Evolutionary conservation across 169 alveolate genomes (phyloP), one percentile per base, ranked within the genome.

Genomic region (Sarcocystis neurona): DNA sequence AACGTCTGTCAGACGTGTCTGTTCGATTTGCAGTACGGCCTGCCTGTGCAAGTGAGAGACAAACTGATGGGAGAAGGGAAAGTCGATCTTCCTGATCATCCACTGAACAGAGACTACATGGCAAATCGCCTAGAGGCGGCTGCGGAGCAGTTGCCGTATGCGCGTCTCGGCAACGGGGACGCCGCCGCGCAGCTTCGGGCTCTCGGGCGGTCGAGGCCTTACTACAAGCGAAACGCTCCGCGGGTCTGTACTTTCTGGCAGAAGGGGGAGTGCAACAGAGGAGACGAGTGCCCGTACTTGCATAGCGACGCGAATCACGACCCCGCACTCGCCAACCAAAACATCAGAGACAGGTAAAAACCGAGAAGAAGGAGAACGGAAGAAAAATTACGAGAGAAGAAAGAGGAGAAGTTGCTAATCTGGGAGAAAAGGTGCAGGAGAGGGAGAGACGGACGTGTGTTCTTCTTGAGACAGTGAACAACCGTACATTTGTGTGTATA

Each of bases 1-100:
- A 98, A 99, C 94, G 99, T 98, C 43, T 99, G 99, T 92, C 99
- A 99, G 93, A 96, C 99, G 46, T 99, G 99, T 72, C 92, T 98
- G 47, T 97, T 97, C 91, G 99, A 99, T 92, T 93, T 99, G 41
- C 98, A 99, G 92, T 98, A 97, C 94, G 99, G 99, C 37, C 94
- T 98, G 87, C 99, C 99, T 34, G 98, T 99, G 34, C 98, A 98
- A 91, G 89, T 77, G 20, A 70, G 89, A 12, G 89, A 80, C 75
- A 89, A 82, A 12, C 0, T 53, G 8, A 32, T 89, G 44, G 92
- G 66, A 15, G 94, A 82, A 6, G 77, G 78, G 70, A 87, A 79
- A 56, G 82, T 91, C 6, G 47, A 63, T 34, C 85, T 91, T 1
- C 94, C 94, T 30, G 94, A 86, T 15, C 75, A 66, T 18, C 78